Base-by-base conservation (phyloP, 2,329 filamentous ascomycete genomes). In the Helicocarpus griseus region DNA sequence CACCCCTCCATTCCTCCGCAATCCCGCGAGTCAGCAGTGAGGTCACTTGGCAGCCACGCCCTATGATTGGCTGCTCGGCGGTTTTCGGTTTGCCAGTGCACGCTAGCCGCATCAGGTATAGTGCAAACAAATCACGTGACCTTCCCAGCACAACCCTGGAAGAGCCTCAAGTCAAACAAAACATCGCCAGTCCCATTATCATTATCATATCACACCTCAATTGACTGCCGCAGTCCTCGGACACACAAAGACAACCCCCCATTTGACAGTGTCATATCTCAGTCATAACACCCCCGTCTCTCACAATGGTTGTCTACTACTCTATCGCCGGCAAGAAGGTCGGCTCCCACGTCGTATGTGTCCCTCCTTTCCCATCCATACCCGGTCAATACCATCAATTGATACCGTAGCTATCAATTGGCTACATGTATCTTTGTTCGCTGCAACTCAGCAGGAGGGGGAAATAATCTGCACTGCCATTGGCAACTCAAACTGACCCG, bases 241-340 rank as follows among this genome's bases (percentile, higher is more conserved):
- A 48, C 40, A 24, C 50, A 41, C 38, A 43, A 52, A 48, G 39
- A 24, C 50, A 41, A 9, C 14, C 53, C 56, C 48, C 17, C 50
- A 52, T n/a, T n/a, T n/a, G n/a, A n/a, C n/a, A n/a, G n/a, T n/a
- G n/a, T n/a, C n/a, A n/a, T n/a, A n/a, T n/a, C n/a, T n/a, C n/a
- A n/a, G n/a, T n/a, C n/a, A n/a, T n/a, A n/a, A n/a, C n/a, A n/a
- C n/a, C n/a, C n/a, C n/a, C n/a, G n/a, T n/a, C 56, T 58, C 54
- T 65, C 67, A 74, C 66, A 60, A 77, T 77, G 74, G 73, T 77
- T 60, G 72, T 68, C 58, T 71, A 73, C 63, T 77, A 76, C 68
- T 71, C 68, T 59, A 64, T 77, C 61, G 70, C 71, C 62, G 75
- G 75, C 68, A 72, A 69, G 60, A 72, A 77, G 63, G 67, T 77